Percentiles rank a stretch among this genome's conserved stretches.
phyloP scores from a whole-genome alignment of 768 basidiomycete genomes.

The Pleurotus platypus region DNA sequence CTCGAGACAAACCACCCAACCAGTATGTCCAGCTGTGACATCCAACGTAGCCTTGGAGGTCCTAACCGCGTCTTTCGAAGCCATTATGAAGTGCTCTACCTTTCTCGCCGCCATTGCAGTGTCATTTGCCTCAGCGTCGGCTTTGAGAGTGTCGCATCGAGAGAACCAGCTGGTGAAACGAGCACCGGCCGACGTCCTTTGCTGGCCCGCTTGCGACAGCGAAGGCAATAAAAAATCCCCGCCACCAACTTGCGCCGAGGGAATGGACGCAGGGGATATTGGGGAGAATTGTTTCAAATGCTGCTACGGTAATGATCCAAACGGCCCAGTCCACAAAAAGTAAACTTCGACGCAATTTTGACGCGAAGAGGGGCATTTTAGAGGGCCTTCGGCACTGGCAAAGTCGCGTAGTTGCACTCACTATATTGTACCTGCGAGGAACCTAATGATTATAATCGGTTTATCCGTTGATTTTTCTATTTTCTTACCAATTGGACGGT shows the following conservation, averaged over 20 bases:
- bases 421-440: too few species aligned
- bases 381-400: too few species aligned
- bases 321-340: neutral
- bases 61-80: neutral
- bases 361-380: too few species aligned
- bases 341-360: too few species aligned
- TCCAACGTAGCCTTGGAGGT: neutral
- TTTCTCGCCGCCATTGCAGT: neutral
- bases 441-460: too few species aligned
- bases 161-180: neutral
- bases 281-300: neutral
- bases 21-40: neutral
- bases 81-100: neutral
- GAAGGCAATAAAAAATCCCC: neutral
- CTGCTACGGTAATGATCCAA: neutral
- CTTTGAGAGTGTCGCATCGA: neutral
- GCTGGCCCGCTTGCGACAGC: neutral
- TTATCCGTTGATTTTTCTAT: too few species aligned
- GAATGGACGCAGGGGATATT: neutral
- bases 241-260: neutral
- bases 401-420: too few species aligned
- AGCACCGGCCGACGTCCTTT: neutral
- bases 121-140: neutral
- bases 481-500: too few species aligned
- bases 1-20: neutral